Base-by-base conservation (phyloP, 1,139 yeast genomes). In the Torulaspora globosa region DNA sequence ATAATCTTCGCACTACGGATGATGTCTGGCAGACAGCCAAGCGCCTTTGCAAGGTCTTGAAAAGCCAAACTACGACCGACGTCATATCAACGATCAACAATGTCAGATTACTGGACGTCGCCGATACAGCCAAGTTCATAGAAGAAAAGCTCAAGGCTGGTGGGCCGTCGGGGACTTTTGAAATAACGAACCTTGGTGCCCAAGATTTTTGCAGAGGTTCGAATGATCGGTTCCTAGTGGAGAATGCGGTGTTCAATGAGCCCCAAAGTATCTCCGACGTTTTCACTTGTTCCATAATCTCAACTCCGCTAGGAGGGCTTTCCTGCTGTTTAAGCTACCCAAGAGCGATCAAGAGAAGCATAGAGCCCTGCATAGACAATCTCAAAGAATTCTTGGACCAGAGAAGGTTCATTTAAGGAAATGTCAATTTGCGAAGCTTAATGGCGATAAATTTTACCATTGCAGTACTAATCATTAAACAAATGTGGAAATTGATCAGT, bases 181-280 rank as follows among this genome's bases (percentile, higher is more conserved):
- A 63, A 51, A 48, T 63, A 7, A 57, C 66, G 2, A 63, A 63
- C 46, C 33, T 62, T 7, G 67, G 67, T 0, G 46, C 49, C 15
- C 60, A 58, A 26, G 37, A 50, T 2, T 61, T 60, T 41, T 39
- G 33, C 9, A 39, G 42, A 2, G 37, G 26, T 14, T 41, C 46
- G 15, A 27, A 38, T 7, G 30, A 39, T 3, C 28, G 24, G 10
- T 62, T 48, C 38, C 19, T 41, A 16, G 57, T 62, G 1, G 47
- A 47, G 18, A 60, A 62, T 43, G 61, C 62, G 2, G 26, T 46
- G n/a, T 63, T 63, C 43, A 53, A 57, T 36, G 56, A 55, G 41
- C 66, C 66, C 1, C 65, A 60, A 41, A 52, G 60, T 10, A 44
- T 59, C 9, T 48, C 56, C 14, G 48, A 46, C 39, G 51, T 56